A percentile compares a stretch with the other conserved stretches of the same genome.
phyloP scores from a whole-genome alignment of 208 protist species.

The Acanthamoeba triangularis region DNA sequence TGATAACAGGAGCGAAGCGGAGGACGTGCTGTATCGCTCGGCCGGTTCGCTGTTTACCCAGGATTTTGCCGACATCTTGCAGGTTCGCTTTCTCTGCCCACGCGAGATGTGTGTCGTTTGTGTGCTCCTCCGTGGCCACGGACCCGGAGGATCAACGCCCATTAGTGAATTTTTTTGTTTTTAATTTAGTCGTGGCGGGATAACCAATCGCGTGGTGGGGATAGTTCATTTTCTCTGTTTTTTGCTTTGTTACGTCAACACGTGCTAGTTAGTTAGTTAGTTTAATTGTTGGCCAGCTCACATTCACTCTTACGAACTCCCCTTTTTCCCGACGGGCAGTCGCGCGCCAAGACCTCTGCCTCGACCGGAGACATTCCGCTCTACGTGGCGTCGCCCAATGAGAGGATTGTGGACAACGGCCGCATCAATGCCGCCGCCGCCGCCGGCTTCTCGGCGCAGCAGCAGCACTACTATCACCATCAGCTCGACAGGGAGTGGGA shows the following conservation, averaged over 20 bases:
- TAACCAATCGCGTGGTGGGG: background rate
- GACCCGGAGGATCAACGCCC: too few relatives aligned
- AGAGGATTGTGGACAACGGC: background rate
- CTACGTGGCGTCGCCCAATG: background rate
- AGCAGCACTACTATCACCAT: background rate
- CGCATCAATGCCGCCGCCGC: background rate
- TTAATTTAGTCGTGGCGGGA: too few relatives aligned
- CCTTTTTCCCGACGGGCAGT: background rate
- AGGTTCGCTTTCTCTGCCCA: background rate
- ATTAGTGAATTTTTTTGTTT: background rate
- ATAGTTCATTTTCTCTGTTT: too few relatives aligned
- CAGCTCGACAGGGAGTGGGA: background rate
- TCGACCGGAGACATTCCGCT: conserved; percentile 27
- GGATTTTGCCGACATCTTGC: conserved; percentile 18
- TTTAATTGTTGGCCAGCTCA: too few relatives aligned
- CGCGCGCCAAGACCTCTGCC: conserved; percentile 15
- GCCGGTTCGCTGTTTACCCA: conserved; percentile 8
- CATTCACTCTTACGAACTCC: background rate
- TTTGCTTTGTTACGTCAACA: too few relatives aligned
- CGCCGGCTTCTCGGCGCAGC: background rate
- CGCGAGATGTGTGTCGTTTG: background rate
- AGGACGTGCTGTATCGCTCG: conserved; percentile 8
- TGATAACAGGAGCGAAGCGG: background rate
- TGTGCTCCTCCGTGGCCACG: too few relatives aligned
- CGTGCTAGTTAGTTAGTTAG: too few relatives aligned